phyloP scores from a whole-genome alignment of 2,329 filamentous ascomycete genomes.

The Emmonsiellopsis sp. region DNA sequence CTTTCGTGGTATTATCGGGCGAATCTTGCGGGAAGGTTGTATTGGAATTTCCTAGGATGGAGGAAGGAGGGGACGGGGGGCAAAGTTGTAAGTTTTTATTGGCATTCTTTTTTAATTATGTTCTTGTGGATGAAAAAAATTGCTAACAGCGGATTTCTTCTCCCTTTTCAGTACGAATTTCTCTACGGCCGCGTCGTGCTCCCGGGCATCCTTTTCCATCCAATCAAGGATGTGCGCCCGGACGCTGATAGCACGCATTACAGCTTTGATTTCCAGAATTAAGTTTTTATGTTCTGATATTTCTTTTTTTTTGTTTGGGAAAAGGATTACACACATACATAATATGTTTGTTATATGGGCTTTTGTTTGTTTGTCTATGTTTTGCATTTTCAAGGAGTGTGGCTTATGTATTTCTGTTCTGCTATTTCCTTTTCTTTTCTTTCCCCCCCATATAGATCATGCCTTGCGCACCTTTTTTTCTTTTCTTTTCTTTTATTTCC shows the following conservation, averaged over 20 bases:
- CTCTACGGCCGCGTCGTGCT: slow-evolving; percentile 18
- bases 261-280: slow-evolving; percentile 6
- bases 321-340: too few species aligned
- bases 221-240: slow-evolving; percentile 19
- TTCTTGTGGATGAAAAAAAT: neutral
- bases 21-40: slow-evolving; percentile 23
- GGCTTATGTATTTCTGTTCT: too few species aligned
- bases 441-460: too few species aligned
- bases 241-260: slow-evolving; percentile 13
- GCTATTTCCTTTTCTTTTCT: too few species aligned
- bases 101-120: neutral
- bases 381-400: too few species aligned
- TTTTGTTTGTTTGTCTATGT: too few species aligned
- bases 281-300: neutral
- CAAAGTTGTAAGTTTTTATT: slow-evolving; percentile 5
- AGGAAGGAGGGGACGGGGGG: slow-evolving; percentile 17
- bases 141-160: neutral
- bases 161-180: slow-evolving; percentile 8
- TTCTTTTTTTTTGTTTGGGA: neutral
- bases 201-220: slow-evolving; percentile 24
- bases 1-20: slow-evolving; percentile 27
- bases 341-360: too few species aligned
- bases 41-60: slow-evolving; percentile 25
- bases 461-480: too few species aligned
- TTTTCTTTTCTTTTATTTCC: too few species aligned